Evolutionary conservation across 257 asterid genomes (phyloP), one percentile per base, ranked within the genome.

Genomic region (Mitragyna speciosa): DNA sequence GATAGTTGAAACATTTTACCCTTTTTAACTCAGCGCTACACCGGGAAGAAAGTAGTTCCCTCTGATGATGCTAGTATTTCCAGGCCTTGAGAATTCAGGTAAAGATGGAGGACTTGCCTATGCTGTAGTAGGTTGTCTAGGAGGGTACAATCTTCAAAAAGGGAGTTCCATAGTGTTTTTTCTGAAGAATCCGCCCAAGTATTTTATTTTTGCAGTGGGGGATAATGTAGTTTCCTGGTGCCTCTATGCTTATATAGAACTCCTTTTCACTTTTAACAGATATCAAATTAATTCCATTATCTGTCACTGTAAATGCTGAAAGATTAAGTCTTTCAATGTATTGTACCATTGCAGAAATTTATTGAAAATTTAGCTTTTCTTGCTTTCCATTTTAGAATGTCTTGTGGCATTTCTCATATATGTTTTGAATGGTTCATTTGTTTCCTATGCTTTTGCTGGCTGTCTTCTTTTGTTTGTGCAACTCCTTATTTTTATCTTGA

Each of bases 41-140:
- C 82, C 14, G 96, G 97, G 76, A 95, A 93, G 91, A 93, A 90
- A 89, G 90, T 77, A 77, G 86, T 84, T 82, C 84, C 92, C 45
- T 24, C 87, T 59, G 96, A 92, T 61, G 98, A 93, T 56, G 48
- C 90, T n/a, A 83, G 76, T 88, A 59, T 72, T 49, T 79, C 85
- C 67, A 87, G 89, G 86, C 88, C 94, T 82, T 94, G 84, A 87
- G 75, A 78, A 65, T 75, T 82, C 86, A 82, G 88, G 87, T 80
- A 80, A 67, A 73, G 88, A 64, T 64, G 66, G 84, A 84, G 87
- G 82, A 31, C 64, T 75, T 79, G 82, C 78, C 77, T 78, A 70
- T 87, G 66, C 66, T 77, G 72, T 84, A 78, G 72, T 84, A 78
- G 82, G 81, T 73, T 78, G 64, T 82, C 81, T 80, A 75, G 83